phyloP scores from a whole-genome alignment of 768 basidiomycete species.

The Rhizopogon roseolus region DNA sequence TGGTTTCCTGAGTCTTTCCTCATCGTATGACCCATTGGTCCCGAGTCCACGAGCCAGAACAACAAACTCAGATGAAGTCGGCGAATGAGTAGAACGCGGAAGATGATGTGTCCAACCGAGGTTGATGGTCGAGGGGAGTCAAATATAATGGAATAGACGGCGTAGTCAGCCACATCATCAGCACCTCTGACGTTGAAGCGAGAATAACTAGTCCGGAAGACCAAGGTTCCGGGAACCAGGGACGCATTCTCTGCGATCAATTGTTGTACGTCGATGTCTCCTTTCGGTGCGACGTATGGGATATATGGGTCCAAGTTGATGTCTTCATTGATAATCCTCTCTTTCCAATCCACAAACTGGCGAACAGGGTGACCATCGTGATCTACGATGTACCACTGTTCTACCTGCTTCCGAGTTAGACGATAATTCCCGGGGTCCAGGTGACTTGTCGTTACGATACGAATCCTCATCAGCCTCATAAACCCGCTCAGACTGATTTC shows the following conservation, averaged over 20 bases:
- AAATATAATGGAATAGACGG: neutral
- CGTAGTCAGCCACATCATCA: neutral
- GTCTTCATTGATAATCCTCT: neutral
- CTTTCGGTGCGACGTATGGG: constrained; percentile 1
- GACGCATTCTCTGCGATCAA: too few species aligned
- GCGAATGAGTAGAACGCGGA: constrained; percentile 8
- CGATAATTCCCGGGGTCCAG: too few species aligned
- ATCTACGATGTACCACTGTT: constrained; percentile 11
- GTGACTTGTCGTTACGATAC: too few species aligned
- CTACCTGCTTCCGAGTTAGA: neutral
- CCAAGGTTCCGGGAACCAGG: too few species aligned
- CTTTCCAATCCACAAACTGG: constrained; percentile 4
- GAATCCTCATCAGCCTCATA: too few species aligned
- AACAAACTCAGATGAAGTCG: too few species aligned
- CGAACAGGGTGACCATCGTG: neutral
- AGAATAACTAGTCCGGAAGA: neutral
- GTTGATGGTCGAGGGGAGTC: neutral
- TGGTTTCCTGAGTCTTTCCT: constrained; percentile 4
- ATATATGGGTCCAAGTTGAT: neutral
- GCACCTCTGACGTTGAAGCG: neutral
- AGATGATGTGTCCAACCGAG: constrained; percentile 12
- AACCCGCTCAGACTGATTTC: too few species aligned
- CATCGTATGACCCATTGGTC: constrained; percentile 9
- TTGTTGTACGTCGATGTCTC: too few species aligned
- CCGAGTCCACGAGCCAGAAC: neutral